These are phyloP conservation scores for Phytopythium boreale DNA, from an alignment of 352 stramenopile genomes.

Conservation along the genomic window DNA sequence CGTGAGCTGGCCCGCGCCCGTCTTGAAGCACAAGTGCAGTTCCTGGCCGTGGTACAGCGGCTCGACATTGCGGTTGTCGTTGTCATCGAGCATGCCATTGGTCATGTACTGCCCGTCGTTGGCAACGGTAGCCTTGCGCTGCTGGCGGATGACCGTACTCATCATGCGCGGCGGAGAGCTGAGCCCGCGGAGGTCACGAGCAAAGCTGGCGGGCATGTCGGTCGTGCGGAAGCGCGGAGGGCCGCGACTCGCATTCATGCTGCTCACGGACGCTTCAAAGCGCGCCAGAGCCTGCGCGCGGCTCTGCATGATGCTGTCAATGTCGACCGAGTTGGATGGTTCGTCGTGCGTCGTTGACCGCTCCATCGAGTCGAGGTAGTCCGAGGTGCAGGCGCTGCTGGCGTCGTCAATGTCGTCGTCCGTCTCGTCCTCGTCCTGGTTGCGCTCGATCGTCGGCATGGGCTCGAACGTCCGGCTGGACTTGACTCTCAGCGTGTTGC, in stretches of 20 bases:
- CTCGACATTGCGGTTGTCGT: slow-evolving; percentile 15
- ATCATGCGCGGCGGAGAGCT: slow-evolving; percentile 51
- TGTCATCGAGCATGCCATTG: background rate
- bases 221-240: slow-evolving; percentile 31
- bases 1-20: slow-evolving; percentile 29
- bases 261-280: slow-evolving; percentile 41
- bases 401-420: slow-evolving; percentile 28
- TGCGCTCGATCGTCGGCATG: slow-evolving; percentile 13
- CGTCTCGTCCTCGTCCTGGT: slow-evolving; percentile 24
- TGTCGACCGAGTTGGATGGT: slow-evolving; percentile 28
- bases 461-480: slow-evolving; percentile 15
- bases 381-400: slow-evolving; percentile 24
- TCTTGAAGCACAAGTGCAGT: slow-evolving; percentile 54
- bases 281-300: slow-evolving; percentile 23
- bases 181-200: slow-evolving; percentile 45
- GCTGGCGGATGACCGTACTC: slow-evolving; percentile 23
- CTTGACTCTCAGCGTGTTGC: slow-evolving; percentile 21
- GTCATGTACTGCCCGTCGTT: slow-evolving; percentile 4
- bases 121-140: slow-evolving; percentile 24
- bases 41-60: slow-evolving; percentile 55
- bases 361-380: slow-evolving; percentile 19
- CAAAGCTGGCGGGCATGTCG: slow-evolving; percentile 18
- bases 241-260: slow-evolving; percentile 13
- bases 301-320: slow-evolving; percentile 32
- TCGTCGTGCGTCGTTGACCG: slow-evolving; percentile 5